phyloP scores from a whole-genome alignment of 441 rosid genomes.

The Jatropha podagrica region DNA sequence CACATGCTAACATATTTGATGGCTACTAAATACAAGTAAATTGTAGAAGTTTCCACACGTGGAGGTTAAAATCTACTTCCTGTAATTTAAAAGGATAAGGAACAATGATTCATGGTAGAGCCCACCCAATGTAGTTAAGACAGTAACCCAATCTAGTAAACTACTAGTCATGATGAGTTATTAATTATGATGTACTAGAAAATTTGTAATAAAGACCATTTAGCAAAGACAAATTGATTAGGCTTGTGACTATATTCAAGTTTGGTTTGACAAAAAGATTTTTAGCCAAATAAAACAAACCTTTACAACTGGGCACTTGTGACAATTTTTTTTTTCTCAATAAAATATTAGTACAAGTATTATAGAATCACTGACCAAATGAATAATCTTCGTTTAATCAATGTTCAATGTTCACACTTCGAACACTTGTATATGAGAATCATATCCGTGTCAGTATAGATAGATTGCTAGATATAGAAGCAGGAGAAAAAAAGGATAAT shows the following conservation, averaged over 20 bases:
- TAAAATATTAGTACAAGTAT: not conserved
- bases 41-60: conserved; percentile 1
- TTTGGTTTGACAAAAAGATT: not conserved
- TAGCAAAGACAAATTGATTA: conserved; percentile 1
- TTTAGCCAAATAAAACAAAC: not conserved
- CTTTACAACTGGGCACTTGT: not conserved
- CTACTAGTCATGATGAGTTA: not conserved
- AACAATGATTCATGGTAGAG: not conserved
- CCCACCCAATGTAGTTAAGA: conserved; percentile 7
- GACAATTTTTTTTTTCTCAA: not conserved
- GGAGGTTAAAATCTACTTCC: not conserved
- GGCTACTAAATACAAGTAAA: not conserved
- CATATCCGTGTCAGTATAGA: no score
- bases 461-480: no score
- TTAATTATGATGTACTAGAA: not conserved
- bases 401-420: not conserved
- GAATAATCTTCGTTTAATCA: not conserved
- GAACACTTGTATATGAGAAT: not conserved
- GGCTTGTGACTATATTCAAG: conserved; percentile 7
- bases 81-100: not conserved
- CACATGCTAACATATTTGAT: conserved; percentile 12
- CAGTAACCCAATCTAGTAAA: conserved; percentile 5
- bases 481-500: not conserved
- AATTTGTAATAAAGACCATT: not conserved
- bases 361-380: not conserved